Percentiles rank a stretch among this genome's conserved stretches.
Conservation (phyloP, 305 asterid species). For the Solanum hybrid region DNA sequence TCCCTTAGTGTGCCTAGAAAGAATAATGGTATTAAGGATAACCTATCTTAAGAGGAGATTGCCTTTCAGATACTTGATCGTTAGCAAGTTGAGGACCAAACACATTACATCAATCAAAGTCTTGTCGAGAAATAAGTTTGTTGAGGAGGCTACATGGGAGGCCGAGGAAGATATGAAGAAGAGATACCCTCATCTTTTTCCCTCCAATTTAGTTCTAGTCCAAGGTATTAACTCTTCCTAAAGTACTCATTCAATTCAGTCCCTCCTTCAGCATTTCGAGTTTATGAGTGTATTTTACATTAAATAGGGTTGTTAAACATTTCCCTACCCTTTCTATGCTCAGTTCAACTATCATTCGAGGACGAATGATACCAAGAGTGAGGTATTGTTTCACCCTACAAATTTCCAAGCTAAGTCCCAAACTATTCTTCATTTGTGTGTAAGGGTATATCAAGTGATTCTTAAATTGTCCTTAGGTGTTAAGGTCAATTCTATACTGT, state of each 20-base stretch:
- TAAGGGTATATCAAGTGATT: not conserved
- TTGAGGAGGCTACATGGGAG: not conserved
- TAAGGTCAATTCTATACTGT: not conserved
- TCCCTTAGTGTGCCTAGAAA: not conserved
- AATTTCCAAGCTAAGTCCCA: not conserved
- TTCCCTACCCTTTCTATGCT: not conserved
- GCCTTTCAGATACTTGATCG: not conserved
- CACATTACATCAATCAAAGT: not conserved
- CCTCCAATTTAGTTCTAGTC: not conserved
- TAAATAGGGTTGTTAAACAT: not conserved
- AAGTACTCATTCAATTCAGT: not conserved
- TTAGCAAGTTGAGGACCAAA: not conserved
- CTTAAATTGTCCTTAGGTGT: not conserved
- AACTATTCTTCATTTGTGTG: not conserved
- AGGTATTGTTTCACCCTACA: not conserved
- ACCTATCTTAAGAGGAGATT: not conserved
- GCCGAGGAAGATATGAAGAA: not conserved
- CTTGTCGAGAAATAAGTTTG: not conserved
- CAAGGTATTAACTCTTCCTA: not conserved
- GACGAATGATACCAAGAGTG: not conserved
- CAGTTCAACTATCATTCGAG: not conserved
- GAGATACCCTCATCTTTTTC: not conserved
- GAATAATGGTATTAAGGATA: not conserved
- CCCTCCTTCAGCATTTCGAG: not conserved
- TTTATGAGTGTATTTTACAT: not conserved